Conservation (phyloP, 129 eudicot genomes). For the Smallanthus sonchifolius region DNA sequence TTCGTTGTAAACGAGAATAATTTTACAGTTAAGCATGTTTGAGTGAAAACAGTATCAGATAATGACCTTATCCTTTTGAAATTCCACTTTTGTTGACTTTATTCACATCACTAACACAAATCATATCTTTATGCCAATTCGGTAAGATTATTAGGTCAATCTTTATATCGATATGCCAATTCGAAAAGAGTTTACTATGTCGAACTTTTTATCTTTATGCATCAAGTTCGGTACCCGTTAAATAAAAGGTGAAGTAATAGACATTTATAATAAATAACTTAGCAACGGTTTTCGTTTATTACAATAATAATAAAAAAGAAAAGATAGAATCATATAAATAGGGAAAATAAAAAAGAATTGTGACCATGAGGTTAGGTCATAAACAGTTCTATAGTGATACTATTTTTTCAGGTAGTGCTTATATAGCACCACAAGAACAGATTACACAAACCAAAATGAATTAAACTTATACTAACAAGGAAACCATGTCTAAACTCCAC, state of each 20-base stretch:
- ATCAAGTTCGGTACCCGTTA: background rate
- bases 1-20: background rate
- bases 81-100: no score
- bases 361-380: slow-evolving; percentile 90
- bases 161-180: no score
- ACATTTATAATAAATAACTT: slow-evolving; percentile 1
- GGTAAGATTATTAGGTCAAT: no score
- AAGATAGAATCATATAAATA: slow-evolving; percentile 23
- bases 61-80: no score
- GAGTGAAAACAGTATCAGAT: no score
- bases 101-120: no score
- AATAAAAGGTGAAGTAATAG: background rate
- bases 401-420: slow-evolving; percentile 38
- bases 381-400: slow-evolving; percentile 30
- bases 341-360: slow-evolving; percentile 43
- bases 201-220: no score
- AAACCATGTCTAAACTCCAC: slow-evolving; percentile 13
- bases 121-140: no score
- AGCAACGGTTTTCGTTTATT: slow-evolving; percentile 26
- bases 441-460: slow-evolving; percentile 36
- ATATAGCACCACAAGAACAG: slow-evolving; percentile 49
- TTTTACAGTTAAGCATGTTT: background rate
- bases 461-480: slow-evolving; percentile 16
- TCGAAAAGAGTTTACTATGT: no score
- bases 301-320: slow-evolving; percentile 6